These are phyloP conservation scores for Saccharomycopsis guyanensis DNA, from an alignment of 805 yeast species.

Conservation along the genomic window DNA sequence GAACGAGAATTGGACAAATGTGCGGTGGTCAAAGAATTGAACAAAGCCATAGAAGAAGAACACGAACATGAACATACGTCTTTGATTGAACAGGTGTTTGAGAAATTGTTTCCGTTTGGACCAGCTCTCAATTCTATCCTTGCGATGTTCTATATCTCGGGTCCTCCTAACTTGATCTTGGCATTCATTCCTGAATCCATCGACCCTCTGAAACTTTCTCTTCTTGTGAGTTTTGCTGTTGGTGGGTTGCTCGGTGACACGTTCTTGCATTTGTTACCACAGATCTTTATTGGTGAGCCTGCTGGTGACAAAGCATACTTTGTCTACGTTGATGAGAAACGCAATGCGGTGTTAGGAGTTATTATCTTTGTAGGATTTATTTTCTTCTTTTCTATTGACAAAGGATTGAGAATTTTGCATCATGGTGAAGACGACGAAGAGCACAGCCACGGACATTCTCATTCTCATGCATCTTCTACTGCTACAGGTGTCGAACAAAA, in stretches of 20 bases:
- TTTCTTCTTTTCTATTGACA: constrained; percentile 55
- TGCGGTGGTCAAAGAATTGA: constrained; percentile 34
- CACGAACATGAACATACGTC: constrained; percentile 23
- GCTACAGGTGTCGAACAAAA: constrained; percentile 20
- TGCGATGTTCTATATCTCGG: constrained; percentile 57
- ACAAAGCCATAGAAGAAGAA: constrained; percentile 24
- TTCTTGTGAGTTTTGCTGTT: constrained; percentile 62
- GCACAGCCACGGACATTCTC: constrained; percentile 41
- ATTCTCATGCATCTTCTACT: constrained; percentile 22
- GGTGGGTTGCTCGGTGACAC: constrained; percentile 75
- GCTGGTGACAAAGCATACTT: constrained; percentile 35
- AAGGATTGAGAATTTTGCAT: constrained; percentile 43
- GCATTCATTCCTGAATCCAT: constrained; percentile 51
- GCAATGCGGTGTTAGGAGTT: constrained; percentile 43
- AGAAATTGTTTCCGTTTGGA: constrained; percentile 42
- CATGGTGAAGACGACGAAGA: constrained; percentile 30
- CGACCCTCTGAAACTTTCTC: constrained; percentile 40
- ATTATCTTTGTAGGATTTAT: constrained; percentile 56
- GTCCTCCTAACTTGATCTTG: constrained; percentile 54
- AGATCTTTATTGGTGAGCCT: constrained; percentile 49
- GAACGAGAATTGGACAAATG: constrained; percentile 29
- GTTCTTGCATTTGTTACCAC: constrained; percentile 65
- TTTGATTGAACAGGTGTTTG: constrained; percentile 33
- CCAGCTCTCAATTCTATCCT: constrained; percentile 56
- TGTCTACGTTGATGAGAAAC: constrained; percentile 43